phyloP scores from a whole-genome alignment of 1,139 yeast genomes.

The Magnusiomyces tetraspermus region DNA sequence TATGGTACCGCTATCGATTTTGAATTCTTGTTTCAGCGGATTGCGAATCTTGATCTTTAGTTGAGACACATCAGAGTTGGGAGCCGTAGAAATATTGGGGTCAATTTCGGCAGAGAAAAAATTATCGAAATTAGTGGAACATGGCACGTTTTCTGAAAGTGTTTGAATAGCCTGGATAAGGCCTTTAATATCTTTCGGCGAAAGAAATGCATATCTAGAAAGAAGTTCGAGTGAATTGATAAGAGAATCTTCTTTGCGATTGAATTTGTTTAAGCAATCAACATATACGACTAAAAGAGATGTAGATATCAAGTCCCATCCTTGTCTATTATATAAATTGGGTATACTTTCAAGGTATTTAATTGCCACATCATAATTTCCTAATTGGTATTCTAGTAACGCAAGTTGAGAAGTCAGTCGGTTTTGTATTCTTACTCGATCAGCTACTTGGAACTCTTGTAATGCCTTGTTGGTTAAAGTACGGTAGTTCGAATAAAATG shows the following conservation, averaged over 20 bases:
- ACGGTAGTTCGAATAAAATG: slow-evolving; percentile 32
- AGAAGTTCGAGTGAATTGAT: slow-evolving; percentile 28
- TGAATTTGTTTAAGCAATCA: slow-evolving; percentile 51
- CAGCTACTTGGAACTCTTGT: slow-evolving; percentile 40
- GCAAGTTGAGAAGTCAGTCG: slow-evolving; percentile 78
- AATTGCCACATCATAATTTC: slow-evolving; percentile 52
- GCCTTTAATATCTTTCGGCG: slow-evolving; percentile 16
- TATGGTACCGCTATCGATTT: slow-evolving; percentile 11
- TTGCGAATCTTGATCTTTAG: slow-evolving; percentile 12
- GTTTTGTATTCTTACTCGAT: slow-evolving; percentile 56
- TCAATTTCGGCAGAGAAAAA: slow-evolving; percentile 11
- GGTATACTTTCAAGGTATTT: slow-evolving; percentile 59
- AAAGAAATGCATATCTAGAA: slow-evolving; percentile 20
- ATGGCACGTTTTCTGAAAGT: slow-evolving; percentile 11
- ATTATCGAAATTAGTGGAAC: slow-evolving; percentile 9
- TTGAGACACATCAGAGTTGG: slow-evolving; percentile 8
- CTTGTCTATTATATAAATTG: slow-evolving; percentile 24
- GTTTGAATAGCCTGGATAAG: slow-evolving; percentile 18
- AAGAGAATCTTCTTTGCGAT: slow-evolving; percentile 22
- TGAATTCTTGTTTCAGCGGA: slow-evolving; percentile 12
- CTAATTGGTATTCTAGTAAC: slow-evolving; percentile 49
- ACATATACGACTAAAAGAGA: slow-evolving; percentile 55
- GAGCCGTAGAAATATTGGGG: slow-evolving; percentile 6
- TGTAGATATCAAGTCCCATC: slow-evolving; percentile 47
- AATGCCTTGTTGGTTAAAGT: slow-evolving; percentile 40